Conservation (phyloP, 805 yeast species). For the Lipomyces kockii region DNA sequence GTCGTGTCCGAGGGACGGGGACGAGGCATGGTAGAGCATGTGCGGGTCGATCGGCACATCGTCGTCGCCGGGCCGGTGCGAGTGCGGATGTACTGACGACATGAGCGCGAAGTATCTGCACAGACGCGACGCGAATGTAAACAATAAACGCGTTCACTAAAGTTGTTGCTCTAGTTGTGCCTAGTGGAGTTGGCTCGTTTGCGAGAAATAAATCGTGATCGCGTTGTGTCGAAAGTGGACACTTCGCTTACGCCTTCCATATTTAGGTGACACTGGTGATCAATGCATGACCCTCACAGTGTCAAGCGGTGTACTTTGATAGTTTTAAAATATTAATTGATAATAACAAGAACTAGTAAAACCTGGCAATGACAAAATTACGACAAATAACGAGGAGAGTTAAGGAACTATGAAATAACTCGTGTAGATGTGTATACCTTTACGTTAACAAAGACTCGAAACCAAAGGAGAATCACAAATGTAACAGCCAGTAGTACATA, state of each 20-base stretch:
- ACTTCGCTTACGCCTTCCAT: neutral
- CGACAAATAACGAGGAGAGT: neutral
- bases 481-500: neutral
- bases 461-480: neutral
- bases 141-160: constrained; percentile 4
- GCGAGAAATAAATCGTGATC: constrained; percentile 2
- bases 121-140: constrained; percentile 7
- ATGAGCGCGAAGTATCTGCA: neutral
- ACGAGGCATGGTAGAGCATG: constrained; percentile 19
- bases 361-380: too few relatives aligned
- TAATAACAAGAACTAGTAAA: too few relatives aligned
- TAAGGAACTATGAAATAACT: too few relatives aligned
- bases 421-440: neutral
- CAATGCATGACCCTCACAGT: too few relatives aligned
- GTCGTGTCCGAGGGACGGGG: constrained; percentile 7
- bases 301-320: too few relatives aligned
- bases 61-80: constrained; percentile 1
- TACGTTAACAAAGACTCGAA: neutral
- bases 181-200: neutral
- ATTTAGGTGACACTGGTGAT: neutral
- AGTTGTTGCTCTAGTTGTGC: neutral
- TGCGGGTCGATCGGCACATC: constrained; percentile 28
- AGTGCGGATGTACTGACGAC: constrained; percentile 2
- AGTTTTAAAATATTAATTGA: too few relatives aligned
- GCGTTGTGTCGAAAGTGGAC: constrained; percentile 1